Evolutionary conservation across 768 basidiomycete genomes (phyloP).

Genomic region (Mycena kentingensis): DNA sequence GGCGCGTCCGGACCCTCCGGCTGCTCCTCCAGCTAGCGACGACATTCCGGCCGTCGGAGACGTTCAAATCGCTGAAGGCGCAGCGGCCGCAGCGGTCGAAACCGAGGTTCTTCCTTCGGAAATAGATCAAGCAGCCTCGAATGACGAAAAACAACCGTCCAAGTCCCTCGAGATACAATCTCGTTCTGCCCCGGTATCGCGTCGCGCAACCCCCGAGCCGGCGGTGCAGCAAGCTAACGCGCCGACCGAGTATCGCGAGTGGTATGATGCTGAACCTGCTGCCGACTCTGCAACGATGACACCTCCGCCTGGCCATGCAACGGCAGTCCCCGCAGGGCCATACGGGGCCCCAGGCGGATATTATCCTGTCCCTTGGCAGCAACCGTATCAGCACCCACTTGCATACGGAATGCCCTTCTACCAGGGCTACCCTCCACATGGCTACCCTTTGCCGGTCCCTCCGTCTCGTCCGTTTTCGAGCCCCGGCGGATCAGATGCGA

Average conservation of each 20-base stretch:
- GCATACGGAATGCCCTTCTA: slow-evolving; percentile 57
- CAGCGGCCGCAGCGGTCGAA: background rate
- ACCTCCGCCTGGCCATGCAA: slow-evolving; percentile 35
- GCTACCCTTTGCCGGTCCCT: slow-evolving; percentile 27
- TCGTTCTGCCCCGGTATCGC: slow-evolving; percentile 22
- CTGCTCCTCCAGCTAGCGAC: slow-evolving; percentile 2
- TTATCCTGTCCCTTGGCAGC: slow-evolving; percentile 54
- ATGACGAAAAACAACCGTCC: too few relatives aligned
- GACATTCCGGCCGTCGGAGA: background rate
- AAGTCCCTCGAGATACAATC: slow-evolving; percentile 12
- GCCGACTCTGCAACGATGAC: slow-evolving; percentile 38
- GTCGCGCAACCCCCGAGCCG: slow-evolving; percentile 23
- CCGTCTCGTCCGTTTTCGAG: slow-evolving; percentile 34
- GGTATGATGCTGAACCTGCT: slow-evolving; percentile 50
- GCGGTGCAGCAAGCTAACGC: slow-evolving; percentile 16
- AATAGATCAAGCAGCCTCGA: too few relatives aligned
- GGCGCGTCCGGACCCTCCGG: slow-evolving; percentile 10
- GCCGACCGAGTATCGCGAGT: slow-evolving; percentile 44
- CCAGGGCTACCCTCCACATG: slow-evolving; percentile 46
- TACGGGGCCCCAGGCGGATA: slow-evolving; percentile 50
- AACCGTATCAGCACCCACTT: slow-evolving; percentile 50
- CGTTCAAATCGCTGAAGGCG: background rate
- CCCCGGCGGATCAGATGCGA: slow-evolving; percentile 41
- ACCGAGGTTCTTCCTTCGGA: background rate
- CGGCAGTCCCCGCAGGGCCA: slow-evolving; percentile 36